phyloP scores from a whole-genome alignment of 2,329 filamentous ascomycete genomes.

The Hypoxylon sp. region DNA sequence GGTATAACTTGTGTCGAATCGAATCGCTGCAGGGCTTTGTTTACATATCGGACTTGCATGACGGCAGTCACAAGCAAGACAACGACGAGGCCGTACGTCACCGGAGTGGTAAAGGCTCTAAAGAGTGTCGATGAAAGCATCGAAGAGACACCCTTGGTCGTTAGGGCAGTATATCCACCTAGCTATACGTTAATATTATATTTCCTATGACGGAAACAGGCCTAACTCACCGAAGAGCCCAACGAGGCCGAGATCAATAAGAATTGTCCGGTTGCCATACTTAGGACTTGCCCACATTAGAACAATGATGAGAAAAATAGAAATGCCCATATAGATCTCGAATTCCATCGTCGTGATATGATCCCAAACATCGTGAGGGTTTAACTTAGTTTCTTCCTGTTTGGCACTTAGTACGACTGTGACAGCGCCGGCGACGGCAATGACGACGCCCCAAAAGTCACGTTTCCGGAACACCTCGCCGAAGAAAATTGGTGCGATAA shows the following conservation, averaged over 20 bases:
- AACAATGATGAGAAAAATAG: conserved; percentile 77
- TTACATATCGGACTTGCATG: conserved; percentile 98
- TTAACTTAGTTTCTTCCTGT: conserved; percentile 89
- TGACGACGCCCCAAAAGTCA: conserved; percentile 89
- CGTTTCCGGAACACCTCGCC: conserved; percentile 89
- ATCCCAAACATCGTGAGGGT: conserved; percentile 89
- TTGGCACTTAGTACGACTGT: conserved; percentile 94
- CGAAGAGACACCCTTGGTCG: conserved; percentile 96
- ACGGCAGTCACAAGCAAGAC: conserved; percentile 87
- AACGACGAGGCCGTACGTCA: conserved; percentile 88
- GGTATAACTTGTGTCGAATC: conserved; percentile 98
- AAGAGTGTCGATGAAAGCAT: conserved; percentile 92
- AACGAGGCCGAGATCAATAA: conserved; percentile 94
- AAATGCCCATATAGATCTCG: conserved; percentile 88
- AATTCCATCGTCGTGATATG: conserved; percentile 92
- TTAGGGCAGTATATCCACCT: conserved; percentile 96
- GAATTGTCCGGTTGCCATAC: conserved; percentile 87
- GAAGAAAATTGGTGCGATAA: conserved; percentile 94
- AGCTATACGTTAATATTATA: conserved; percentile 30
- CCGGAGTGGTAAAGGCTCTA: conserved; percentile 89
- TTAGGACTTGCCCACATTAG: conserved; percentile 86
- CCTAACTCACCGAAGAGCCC: conserved; percentile 84
- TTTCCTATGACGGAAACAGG: conserved; percentile 19
- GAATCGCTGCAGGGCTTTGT: conserved; percentile 88
- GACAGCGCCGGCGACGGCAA: conserved; percentile 89